phyloP scores from a whole-genome alignment of 2,329 filamentous ascomycete species.

The Fusarium sp. region DNA sequence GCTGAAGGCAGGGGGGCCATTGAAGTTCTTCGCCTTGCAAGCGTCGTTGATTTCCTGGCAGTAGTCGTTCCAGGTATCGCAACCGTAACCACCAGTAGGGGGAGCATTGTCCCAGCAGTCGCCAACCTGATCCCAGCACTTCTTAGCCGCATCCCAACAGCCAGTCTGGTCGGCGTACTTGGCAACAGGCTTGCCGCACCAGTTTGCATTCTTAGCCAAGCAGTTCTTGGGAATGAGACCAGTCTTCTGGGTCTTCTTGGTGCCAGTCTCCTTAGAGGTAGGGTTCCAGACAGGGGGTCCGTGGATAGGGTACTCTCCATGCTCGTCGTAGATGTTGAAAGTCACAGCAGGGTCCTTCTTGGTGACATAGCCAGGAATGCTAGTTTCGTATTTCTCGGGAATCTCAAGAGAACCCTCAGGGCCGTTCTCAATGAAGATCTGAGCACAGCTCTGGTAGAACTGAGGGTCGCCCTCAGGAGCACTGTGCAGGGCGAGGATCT shows the following conservation, averaged over 20 bases:
- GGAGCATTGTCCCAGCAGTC: conserved; percentile 70
- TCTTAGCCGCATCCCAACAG: conserved; percentile 69
- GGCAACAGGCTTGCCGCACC: conserved; percentile 73
- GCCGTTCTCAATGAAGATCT: conserved; percentile 69
- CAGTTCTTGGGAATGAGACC: conserved; percentile 68
- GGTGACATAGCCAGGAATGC: conserved; percentile 75
- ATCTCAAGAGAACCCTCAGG: conserved; percentile 61
- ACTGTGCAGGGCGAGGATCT: conserved; percentile 76
- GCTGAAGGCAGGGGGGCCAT: conserved; percentile 61
- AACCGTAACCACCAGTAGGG: conserved; percentile 70
- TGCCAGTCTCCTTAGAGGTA: conserved; percentile 32
- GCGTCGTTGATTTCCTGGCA: conserved; percentile 63
- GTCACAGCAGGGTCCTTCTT: conserved; percentile 65
- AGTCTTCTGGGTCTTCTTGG: conserved; percentile 48
- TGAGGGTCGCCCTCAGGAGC: conserved; percentile 72
- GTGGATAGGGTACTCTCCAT: conserved; percentile 65
- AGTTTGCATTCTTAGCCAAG: conserved; percentile 76
- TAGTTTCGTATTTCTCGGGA: conserved; percentile 63
- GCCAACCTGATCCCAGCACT: conserved; percentile 70
- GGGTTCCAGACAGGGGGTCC: conserved; percentile 66
- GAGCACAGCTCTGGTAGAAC: conserved; percentile 79
- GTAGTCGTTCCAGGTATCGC: conserved; percentile 71
- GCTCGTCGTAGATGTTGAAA: conserved; percentile 72
- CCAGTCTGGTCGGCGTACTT: conserved; percentile 65
- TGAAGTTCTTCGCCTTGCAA: conserved; percentile 58